A percentile compares a stretch with the other conserved stretches of the same genome.
Evolutionary conservation across 2,329 filamentous ascomycete genomes (phyloP).

Genomic region (Ascochyta lentis): DNA sequence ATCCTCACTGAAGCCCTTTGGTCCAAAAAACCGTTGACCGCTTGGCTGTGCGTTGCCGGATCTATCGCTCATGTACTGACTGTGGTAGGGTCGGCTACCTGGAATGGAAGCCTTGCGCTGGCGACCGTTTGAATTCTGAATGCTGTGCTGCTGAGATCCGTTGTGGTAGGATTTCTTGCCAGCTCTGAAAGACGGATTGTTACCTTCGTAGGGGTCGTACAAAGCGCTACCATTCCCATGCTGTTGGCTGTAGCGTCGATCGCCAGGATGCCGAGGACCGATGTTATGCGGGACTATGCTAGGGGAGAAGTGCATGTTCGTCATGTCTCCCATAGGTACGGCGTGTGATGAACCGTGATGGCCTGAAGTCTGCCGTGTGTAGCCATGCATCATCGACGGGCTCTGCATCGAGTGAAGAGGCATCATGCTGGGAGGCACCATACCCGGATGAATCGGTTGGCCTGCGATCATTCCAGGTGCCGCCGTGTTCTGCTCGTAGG

Average conservation of each 20-base stretch:
- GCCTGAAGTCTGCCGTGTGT: conserved; percentile 18
- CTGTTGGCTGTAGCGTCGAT: conserved; percentile 20
- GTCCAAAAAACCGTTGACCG: conserved; percentile 13
- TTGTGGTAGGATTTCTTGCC: conserved; percentile 23
- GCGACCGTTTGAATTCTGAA: conserved; percentile 20
- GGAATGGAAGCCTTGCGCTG: conserved; percentile 32
- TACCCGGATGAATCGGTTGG: conserved; percentile 20
- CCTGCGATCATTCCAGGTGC: conserved; percentile 17
- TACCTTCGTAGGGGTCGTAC: conserved; percentile 39
- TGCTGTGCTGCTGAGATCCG: conserved; percentile 21
- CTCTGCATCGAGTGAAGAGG: conserved; percentile 14
- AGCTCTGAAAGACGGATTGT: conserved; percentile 29
- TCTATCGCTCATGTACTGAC: conserved; percentile 17
- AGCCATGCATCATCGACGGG: conserved; percentile 21
- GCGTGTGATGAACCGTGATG: conserved; percentile 7
- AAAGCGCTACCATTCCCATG: conserved; percentile 15
- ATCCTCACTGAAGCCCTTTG: conserved; percentile 8
- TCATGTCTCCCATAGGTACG: conserved; percentile 37
- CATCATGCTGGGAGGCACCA: conserved; percentile 22
- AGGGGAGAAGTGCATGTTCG: conserved; percentile 31
- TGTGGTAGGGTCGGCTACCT: conserved; percentile 18
- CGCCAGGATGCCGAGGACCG: conserved; percentile 16
- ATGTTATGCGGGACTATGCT: conserved; percentile 14
- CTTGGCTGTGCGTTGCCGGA: conserved; percentile 5
- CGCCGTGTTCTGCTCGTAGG: conserved; percentile 17